phyloP scores from a whole-genome alignment of 768 basidiomycete genomes.

The Pleurotus djamor region DNA sequence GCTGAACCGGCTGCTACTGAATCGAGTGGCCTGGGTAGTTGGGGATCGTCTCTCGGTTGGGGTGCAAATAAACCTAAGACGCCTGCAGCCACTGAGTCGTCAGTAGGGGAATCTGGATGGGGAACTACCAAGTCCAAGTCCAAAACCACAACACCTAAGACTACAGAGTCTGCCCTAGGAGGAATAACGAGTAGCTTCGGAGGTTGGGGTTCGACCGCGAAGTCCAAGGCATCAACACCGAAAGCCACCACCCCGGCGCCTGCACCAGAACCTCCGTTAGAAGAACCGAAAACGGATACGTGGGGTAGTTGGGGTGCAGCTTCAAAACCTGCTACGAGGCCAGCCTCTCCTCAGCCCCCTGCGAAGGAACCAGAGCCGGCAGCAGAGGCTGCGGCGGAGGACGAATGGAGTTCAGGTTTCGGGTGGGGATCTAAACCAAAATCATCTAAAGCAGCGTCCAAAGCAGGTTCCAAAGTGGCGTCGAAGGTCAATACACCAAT shows the following conservation, averaged over 20 bases:
- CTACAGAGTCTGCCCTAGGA: not conserved
- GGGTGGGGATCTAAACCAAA: constrained; percentile 1
- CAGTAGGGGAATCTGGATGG: too few relatives aligned
- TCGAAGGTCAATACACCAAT: constrained; percentile 1
- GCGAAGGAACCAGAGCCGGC: not conserved
- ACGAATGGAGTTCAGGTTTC: not conserved
- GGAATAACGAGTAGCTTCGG: not conserved
- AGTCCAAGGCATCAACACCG: too few relatives aligned
- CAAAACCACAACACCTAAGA: not conserved
- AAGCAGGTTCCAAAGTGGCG: not conserved
- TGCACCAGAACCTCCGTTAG: not conserved
- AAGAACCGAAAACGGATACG: not conserved
- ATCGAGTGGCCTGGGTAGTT: not conserved
- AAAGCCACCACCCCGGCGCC: too few relatives aligned
- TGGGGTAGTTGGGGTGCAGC: not conserved
- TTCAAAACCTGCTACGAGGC: not conserved
- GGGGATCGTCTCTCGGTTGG: not conserved
- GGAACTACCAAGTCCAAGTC: too few relatives aligned
- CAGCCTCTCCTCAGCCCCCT: not conserved
- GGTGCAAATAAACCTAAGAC: not conserved
- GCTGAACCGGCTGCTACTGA: not conserved
- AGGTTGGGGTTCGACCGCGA: too few relatives aligned
- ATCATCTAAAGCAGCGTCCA: not conserved
- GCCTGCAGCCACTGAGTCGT: too few relatives aligned
- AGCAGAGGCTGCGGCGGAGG: not conserved